These are phyloP conservation scores for Talaromyces albobiverticillius DNA, from an alignment of 2,329 filamentous ascomycete species.

Conservation along the genomic window DNA sequence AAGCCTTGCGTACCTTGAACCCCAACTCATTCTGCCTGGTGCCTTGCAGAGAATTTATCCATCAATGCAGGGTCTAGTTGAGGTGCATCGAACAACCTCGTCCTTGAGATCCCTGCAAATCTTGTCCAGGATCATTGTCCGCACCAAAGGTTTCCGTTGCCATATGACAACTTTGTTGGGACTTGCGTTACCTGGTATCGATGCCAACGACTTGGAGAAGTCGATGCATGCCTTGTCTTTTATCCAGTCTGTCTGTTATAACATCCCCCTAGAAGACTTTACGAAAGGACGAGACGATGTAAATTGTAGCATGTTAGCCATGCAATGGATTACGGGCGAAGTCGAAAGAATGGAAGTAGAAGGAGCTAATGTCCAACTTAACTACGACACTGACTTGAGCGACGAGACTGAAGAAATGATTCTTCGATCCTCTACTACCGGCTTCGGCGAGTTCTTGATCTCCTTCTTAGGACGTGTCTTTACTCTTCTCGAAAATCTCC, in stretches of 20 bases:
- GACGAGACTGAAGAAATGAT: slow-evolving; percentile 87
- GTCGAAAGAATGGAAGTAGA: slow-evolving; percentile 91
- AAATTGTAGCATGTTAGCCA: slow-evolving; percentile 72
- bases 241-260: slow-evolving; percentile 93
- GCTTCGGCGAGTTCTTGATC: slow-evolving; percentile 87
- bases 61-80: slow-evolving; percentile 91
- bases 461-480: slow-evolving; percentile 93
- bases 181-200: slow-evolving; percentile 87
- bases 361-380: slow-evolving; percentile 77
- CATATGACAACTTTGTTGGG: slow-evolving; percentile 94
- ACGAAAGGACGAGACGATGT: slow-evolving; percentile 65
- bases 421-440: slow-evolving; percentile 87
- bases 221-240: slow-evolving; percentile 92
- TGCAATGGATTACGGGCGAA: slow-evolving; percentile 91
- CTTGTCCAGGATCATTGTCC: slow-evolving; percentile 84
- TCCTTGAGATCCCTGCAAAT: slow-evolving; percentile 89
- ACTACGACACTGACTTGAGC: slow-evolving; percentile 76
- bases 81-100: slow-evolving; percentile 93
- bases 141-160: slow-evolving; percentile 92
- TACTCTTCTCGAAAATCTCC: slow-evolving; percentile 89
- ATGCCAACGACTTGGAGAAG: slow-evolving; percentile 96
- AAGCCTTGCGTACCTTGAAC: slow-evolving; percentile 84
- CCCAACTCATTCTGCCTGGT: slow-evolving; percentile 85
- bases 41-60: slow-evolving; percentile 95
- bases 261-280: slow-evolving; percentile 85